Base-by-base conservation (phyloP, 176 grass and related monocot genomes). In the Bothriochloa decipiens region DNA sequence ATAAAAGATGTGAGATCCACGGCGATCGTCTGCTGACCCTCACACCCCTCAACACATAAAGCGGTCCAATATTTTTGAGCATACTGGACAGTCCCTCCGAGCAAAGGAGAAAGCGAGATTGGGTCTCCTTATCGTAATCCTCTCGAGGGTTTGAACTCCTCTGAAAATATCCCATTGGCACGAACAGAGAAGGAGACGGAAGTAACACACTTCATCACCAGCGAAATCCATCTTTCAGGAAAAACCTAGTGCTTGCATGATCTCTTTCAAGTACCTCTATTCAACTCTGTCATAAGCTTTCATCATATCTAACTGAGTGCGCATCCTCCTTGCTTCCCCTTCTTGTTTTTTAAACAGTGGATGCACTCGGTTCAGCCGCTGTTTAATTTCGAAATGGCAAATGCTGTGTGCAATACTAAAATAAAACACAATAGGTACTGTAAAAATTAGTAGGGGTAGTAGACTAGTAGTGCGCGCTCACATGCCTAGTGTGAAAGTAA, bases 31-130 rank as follows among this genome's bases (percentile, higher is more conserved):
- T 40, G 7, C 37, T 40, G 4, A 40, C 37, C 1, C 37, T 3
- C 6, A 40, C 37, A 6, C 37, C 37, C 7, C 37, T 40, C 0
- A 6, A 40, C 0, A 40, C 6, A 40, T 12, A 45, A 0, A 11
- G 2, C 0, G 42, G 42, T 12, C 42, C 12, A 14, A 14, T 55
- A 3, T 5, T 22, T 3, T 22, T 55, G 0, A 55, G 0, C 52
- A 55, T 55, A 1, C 17, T 7, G 0, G 52, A 55, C 0, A 55
- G 5, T 0, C 52, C 52, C 2, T 55, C 18, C 7, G 17, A 6
- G 6, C 17, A 55, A 0, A 53, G 0, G 0, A 53, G 7, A 0
- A 55, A 55, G 0, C 0, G 17, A 55, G 0, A 55, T 55, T 0
- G 17, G 52, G 2, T 55, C 52, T 0, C 52, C 52, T 0, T 22